Evolutionary conservation across 2,329 filamentous ascomycete genomes (phyloP).

Genomic region (Aureobasidium namibiae): DNA sequence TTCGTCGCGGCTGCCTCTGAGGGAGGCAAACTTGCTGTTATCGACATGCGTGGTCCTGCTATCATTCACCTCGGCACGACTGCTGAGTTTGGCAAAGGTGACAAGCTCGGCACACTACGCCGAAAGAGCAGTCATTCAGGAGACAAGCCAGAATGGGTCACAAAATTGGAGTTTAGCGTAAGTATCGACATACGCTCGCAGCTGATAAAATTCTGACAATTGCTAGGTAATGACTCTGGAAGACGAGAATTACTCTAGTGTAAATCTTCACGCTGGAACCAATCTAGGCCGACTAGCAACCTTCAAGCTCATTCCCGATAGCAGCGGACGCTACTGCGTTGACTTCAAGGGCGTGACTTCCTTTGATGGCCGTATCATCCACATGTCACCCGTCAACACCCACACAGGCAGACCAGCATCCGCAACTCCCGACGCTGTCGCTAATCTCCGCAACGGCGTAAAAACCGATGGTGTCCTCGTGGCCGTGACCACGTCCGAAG

Average conservation of each 20-base stretch:
- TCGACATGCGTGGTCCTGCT: slow-evolving; percentile 80
- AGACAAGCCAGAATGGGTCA: slow-evolving; percentile 61
- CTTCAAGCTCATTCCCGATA: slow-evolving; percentile 76
- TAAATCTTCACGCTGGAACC: slow-evolving; percentile 85
- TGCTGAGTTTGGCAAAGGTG: slow-evolving; percentile 64
- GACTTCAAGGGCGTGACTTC: slow-evolving; percentile 60
- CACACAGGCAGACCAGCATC: slow-evolving; percentile 67
- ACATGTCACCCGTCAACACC: slow-evolving; percentile 69
- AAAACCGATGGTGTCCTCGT: slow-evolving; percentile 75
- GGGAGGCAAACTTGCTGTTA: slow-evolving; percentile 67
- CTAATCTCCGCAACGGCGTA: slow-evolving; percentile 63
- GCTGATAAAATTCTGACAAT: neutral
- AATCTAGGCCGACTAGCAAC: slow-evolving; percentile 75
- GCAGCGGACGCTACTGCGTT: slow-evolving; percentile 61
- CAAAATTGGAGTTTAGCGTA: slow-evolving; percentile 75
- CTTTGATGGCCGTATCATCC: slow-evolving; percentile 61
- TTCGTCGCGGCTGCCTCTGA: slow-evolving; percentile 86
- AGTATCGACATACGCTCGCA: neutral
- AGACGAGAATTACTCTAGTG: slow-evolving; percentile 90
- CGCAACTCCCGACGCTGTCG: slow-evolving; percentile 67
- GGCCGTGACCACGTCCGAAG: slow-evolving; percentile 63
- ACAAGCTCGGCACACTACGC: slow-evolving; percentile 66
- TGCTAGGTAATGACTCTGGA: slow-evolving; percentile 67
- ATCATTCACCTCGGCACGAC: slow-evolving; percentile 71
- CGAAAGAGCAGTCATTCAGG: slow-evolving; percentile 43